Conservation (phyloP, 768 basidiomycete species). For the Boletus speciosus region DNA sequence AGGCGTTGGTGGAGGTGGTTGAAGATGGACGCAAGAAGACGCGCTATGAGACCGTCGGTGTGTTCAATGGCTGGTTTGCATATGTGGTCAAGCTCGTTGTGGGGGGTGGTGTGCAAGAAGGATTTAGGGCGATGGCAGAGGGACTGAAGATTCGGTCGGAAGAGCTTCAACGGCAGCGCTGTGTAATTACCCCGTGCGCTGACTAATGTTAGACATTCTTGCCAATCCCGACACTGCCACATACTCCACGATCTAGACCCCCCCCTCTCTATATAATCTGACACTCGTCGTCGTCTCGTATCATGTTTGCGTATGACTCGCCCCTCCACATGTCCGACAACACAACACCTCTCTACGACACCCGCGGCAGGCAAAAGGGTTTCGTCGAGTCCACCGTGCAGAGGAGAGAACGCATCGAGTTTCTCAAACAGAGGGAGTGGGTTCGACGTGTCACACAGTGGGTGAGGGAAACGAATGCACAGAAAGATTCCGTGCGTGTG, state of each 20-base stretch:
- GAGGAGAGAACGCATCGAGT: slow-evolving; percentile 49
- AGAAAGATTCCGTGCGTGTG: slow-evolving; percentile 22
- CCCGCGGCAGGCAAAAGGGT: slow-evolving; percentile 41
- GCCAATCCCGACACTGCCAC: slow-evolving; percentile 28
- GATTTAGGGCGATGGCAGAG: slow-evolving; percentile 53
- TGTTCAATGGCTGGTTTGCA: slow-evolving; percentile 54
- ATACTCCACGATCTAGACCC: slow-evolving; percentile 20
- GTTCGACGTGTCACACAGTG: slow-evolving; percentile 39
- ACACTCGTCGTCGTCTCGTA: slow-evolving; percentile 5
- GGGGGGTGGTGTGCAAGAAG: slow-evolving; percentile 39
- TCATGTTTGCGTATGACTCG: slow-evolving; percentile 21
- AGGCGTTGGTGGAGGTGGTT: slow-evolving; percentile 45
- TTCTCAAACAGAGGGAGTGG: slow-evolving; percentile 45
- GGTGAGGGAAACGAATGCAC: slow-evolving; percentile 32
- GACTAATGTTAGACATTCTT: slow-evolving; percentile 24
- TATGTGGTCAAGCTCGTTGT: slow-evolving; percentile 49
- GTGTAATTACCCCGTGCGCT: neutral
- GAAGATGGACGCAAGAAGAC: slow-evolving; percentile 47
- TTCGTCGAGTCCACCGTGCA: slow-evolving; percentile 46
- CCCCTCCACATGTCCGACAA: slow-evolving; percentile 14
- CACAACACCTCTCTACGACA: slow-evolving; percentile 35
- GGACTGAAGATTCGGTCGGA: slow-evolving; percentile 55
- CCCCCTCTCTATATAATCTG: slow-evolving; percentile 15
- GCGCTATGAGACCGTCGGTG: slow-evolving; percentile 62
- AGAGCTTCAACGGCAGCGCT: slow-evolving; percentile 1